These are phyloP conservation scores for Pelargonium australe DNA, from an alignment of 441 rosid species.

Conservation along the genomic window DNA sequence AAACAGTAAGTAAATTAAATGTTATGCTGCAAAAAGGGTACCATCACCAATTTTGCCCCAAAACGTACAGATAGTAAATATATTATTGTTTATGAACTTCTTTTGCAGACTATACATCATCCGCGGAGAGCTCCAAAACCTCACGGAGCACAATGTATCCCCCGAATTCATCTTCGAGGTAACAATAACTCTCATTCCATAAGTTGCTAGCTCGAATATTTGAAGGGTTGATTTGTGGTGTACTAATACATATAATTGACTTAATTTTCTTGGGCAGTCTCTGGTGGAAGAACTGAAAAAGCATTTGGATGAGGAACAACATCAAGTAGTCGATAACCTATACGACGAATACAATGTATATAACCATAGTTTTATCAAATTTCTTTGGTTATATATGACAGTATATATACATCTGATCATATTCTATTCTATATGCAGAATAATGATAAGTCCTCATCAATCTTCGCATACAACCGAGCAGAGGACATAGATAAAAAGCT, in stretches of 20 bases:
- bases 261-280: constrained; percentile 24
- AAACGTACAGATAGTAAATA: too few relatives aligned
- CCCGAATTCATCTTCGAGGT: constrained; percentile 40
- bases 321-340: constrained; percentile 25
- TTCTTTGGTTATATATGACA: too few relatives aligned
- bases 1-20: constrained; percentile 37
- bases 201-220: neutral
- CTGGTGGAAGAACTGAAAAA: constrained; percentile 41
- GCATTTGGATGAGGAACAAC: constrained; percentile 29
- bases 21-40: too few relatives aligned
- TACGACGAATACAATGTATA: constrained; percentile 36
- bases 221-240: too few relatives aligned
- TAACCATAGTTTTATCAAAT: neutral
- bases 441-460: too few relatives aligned
- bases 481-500: too few relatives aligned
- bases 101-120: constrained; percentile 43
- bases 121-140: constrained; percentile 49
- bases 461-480: too few relatives aligned
- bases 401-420: too few relatives aligned
- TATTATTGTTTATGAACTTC: neutral
- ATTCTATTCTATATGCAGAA: neutral
- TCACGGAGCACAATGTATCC: constrained; percentile 50
- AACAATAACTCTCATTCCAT: neutral
- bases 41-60: too few relatives aligned
- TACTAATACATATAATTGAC: neutral